Conservation (phyloP, 225 moss, liverwort and hornwort genomes). For the Antitrichia curtipendula region DNA sequence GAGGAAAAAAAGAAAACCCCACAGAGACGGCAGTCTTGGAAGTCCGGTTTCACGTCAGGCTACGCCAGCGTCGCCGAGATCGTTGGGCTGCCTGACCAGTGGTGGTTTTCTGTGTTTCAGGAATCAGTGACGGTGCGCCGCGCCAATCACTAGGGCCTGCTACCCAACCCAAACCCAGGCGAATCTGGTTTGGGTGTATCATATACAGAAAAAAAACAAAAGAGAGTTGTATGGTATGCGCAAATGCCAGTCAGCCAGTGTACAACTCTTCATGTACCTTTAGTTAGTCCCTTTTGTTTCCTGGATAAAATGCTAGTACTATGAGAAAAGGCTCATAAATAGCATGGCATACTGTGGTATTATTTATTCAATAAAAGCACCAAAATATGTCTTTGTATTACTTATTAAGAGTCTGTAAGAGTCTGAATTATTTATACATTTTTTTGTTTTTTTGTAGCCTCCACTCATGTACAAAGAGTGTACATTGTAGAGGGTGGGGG, state of each 20-base stretch:
- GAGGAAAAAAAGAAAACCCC: background rate
- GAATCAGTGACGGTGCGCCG: background rate
- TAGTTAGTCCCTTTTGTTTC: background rate
- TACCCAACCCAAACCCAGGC: background rate
- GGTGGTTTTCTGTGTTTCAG: conserved; percentile 1
- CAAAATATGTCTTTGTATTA: conserved; percentile 15
- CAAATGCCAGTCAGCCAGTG: conserved; percentile 10
- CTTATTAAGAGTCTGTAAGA: background rate
- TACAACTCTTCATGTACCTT: background rate
- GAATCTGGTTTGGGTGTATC: conserved; percentile 2
- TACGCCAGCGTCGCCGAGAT: background rate
- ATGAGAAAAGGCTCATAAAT: background rate
- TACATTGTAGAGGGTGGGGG: no score
- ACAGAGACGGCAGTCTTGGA: background rate
- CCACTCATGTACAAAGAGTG: no score
- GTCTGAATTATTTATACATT: no score
- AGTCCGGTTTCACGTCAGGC: background rate
- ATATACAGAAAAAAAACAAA: background rate
- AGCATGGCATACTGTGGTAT: conserved; percentile 19
- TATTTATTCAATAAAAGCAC: conserved; percentile 34
- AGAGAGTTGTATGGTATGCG: background rate
- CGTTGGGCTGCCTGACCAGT: background rate
- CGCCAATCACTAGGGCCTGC: background rate
- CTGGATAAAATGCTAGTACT: conserved; percentile 9
- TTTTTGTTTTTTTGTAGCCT: no score